Evolutionary conservation across 2,329 filamentous ascomycete species (phyloP).

Genomic region (Penicillium palitans): DNA sequence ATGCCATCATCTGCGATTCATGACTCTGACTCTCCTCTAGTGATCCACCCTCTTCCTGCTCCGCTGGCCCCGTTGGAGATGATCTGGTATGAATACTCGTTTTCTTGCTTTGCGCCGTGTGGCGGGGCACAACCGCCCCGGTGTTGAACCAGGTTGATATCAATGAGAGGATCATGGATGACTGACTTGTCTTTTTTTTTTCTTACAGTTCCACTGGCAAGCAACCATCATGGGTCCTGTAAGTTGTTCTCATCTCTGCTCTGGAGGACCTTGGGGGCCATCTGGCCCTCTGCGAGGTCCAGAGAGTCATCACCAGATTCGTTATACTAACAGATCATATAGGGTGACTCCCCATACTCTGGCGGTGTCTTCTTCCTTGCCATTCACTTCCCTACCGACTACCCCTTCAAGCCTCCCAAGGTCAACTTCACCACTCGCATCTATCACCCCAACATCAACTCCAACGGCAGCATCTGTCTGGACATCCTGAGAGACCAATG

Average conservation of each 20-base stretch:
- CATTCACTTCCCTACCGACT: conserved; percentile 99
- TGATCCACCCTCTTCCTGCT: conserved; percentile 98
- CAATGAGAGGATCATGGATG: conserved; percentile 9
- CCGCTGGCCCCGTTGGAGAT: conserved; percentile 92
- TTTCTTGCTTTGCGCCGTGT: conserved; percentile 14
- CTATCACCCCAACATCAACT: conserved; percentile 99
- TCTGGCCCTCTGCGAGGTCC: background rate
- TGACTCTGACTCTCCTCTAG: conserved; percentile 50
- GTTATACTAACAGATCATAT: conserved; percentile 37
- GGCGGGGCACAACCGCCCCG: conserved; percentile 25
- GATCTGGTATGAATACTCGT: conserved; percentile 73
- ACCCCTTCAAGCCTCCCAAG: conserved; percentile 99
- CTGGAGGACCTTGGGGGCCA: conserved; percentile 4
- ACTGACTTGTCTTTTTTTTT: conserved; percentile 35
- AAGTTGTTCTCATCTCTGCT: conserved; percentile 51
- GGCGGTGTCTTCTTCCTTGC: conserved; percentile 98
- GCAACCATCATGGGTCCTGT: conserved; percentile 99
- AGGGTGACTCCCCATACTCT: conserved; percentile 96
- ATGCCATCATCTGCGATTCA: conserved; percentile 20
- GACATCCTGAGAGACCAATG: conserved; percentile 99
- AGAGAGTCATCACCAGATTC: background rate
- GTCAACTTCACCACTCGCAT: conserved; percentile 99
- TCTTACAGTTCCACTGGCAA: conserved; percentile 94
- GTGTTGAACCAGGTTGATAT: conserved; percentile 6
- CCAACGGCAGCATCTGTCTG: conserved; percentile 97